These are phyloP conservation scores for Nitzschia sp. DNA, from an alignment of 108 stramenopile genomes.

Conservation along the genomic window DNA sequence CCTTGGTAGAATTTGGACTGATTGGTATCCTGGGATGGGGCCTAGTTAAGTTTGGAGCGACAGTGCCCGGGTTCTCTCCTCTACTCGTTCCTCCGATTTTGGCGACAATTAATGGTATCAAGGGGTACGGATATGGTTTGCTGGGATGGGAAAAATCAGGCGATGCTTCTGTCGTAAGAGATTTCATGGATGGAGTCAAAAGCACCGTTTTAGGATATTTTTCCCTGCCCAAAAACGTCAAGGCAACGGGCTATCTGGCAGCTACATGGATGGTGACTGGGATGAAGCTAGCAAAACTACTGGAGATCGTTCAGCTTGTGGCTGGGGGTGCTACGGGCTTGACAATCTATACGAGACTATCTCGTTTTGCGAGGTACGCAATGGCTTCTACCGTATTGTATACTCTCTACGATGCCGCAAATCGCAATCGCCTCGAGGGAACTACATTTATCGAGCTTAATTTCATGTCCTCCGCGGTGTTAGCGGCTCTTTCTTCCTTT, in stretches of 20 bases:
- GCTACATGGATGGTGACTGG: conserved; percentile 34
- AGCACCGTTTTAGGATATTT: conserved; percentile 21
- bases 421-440: conserved; percentile 61
- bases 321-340: background rate
- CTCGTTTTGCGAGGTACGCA: conserved; percentile 45
- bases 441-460: conserved; percentile 76
- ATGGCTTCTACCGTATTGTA: conserved; percentile 50
- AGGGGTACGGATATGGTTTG: conserved; percentile 56
- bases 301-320: conserved; percentile 29
- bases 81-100: conserved; percentile 19
- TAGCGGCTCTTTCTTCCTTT: background rate
- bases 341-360: conserved; percentile 20
- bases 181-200: conserved; percentile 19
- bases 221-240: conserved; percentile 17
- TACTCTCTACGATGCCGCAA: conserved; percentile 70
- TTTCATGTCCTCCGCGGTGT: conserved; percentile 24
- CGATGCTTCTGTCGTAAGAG: conserved; percentile 1
- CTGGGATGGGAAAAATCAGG: conserved; percentile 48
- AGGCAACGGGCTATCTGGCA: conserved; percentile 35
- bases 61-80: background rate
- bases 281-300: conserved; percentile 36
- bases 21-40: conserved; percentile 8
- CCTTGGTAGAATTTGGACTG: conserved; percentile 29
- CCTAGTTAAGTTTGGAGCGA: background rate
- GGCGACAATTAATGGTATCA: conserved; percentile 20